Percentiles rank a stretch among this genome's conserved stretches.
Evolutionary conservation across 768 basidiomycete species (phyloP).

Genomic region (Lyophyllum atratum): DNA sequence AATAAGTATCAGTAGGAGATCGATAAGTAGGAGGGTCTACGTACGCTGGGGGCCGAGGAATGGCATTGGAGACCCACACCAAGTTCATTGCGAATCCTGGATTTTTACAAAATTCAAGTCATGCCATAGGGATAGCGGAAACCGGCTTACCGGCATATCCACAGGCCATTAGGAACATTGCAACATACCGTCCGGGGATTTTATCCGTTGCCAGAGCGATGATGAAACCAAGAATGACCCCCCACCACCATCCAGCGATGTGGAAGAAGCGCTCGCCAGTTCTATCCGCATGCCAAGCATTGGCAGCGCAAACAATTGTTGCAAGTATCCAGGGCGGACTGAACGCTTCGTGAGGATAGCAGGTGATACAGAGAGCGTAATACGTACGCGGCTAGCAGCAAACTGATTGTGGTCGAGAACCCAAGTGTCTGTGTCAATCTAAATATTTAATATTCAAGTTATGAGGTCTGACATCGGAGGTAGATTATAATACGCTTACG

Average conservation of each 20-base stretch:
- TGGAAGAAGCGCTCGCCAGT: slow-evolving; percentile 72
- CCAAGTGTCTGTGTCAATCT: slow-evolving; percentile 64
- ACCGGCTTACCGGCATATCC: slow-evolving; percentile 43
- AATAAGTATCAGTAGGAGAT: not conserved
- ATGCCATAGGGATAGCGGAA: not conserved
- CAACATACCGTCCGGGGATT: slow-evolving; percentile 57
- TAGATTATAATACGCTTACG: slow-evolving; percentile 27
- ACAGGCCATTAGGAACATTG: slow-evolving; percentile 63
- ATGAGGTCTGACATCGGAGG: not conserved
- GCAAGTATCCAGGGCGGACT: slow-evolving; percentile 70
- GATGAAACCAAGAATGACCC: slow-evolving; percentile 59
- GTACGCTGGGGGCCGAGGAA: slow-evolving; percentile 63
- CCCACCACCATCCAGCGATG: slow-evolving; percentile 58
- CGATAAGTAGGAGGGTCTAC: not conserved
- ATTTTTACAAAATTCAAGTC: not conserved
- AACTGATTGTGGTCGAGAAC: slow-evolving; percentile 56
- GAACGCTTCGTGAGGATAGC: not conserved
- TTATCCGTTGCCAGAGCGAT: slow-evolving; percentile 56
- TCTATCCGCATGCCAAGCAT: slow-evolving; percentile 59
- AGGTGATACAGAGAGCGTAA: not conserved
- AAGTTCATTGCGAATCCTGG: slow-evolving; percentile 47
- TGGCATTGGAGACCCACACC: slow-evolving; percentile 64
- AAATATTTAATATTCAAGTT: not conserved
- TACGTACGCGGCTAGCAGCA: slow-evolving; percentile 62
- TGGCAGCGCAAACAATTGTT: slow-evolving; percentile 47